A percentile compares a stretch with the other conserved stretches of the same genome.
phyloP scores from a whole-genome alignment of 257 asterid species.

The Ilex aquifolium region DNA sequence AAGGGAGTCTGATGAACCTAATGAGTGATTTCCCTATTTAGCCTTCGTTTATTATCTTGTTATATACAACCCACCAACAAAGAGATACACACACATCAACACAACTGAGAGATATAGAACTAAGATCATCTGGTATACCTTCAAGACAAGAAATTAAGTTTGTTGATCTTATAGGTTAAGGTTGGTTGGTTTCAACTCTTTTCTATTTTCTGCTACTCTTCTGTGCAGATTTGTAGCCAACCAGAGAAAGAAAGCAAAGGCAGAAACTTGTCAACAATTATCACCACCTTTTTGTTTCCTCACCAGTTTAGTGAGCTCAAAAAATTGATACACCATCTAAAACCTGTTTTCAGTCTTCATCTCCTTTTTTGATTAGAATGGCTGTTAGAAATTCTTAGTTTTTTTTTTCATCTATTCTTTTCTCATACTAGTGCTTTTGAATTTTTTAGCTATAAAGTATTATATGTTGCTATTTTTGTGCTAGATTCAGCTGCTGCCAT shows the following conservation, averaged over 20 bases:
- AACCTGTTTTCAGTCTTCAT: conserved; percentile 6
- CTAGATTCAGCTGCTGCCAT: conserved; percentile 23
- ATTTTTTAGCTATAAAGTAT: not conserved
- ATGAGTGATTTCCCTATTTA: conserved; percentile 17
- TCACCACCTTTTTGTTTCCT: conserved; percentile 16
- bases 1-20: conserved; percentile 9
- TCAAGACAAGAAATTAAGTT: not conserved
- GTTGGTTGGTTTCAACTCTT: conserved; percentile 24
- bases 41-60: conserved; percentile 5
- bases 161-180: conserved; percentile 12
- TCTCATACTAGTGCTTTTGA: not conserved
- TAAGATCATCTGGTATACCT: conserved; percentile 4
- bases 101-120: not conserved
- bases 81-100: not conserved
- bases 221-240: conserved; percentile 23
- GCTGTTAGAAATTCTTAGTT: too few species aligned
- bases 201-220: conserved; percentile 41
- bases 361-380: not conserved
- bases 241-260: conserved; percentile 18
- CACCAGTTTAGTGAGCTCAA: conserved; percentile 16
- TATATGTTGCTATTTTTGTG: not conserved
- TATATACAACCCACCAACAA: conserved; percentile 19
- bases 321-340: not conserved
- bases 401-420: too few species aligned
- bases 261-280: conserved; percentile 10